Evolutionary conservation across 148 eudicot genomes (phyloP), one percentile per base, ranked within the genome.

Genomic region (Rhododendron mucronatum): DNA sequence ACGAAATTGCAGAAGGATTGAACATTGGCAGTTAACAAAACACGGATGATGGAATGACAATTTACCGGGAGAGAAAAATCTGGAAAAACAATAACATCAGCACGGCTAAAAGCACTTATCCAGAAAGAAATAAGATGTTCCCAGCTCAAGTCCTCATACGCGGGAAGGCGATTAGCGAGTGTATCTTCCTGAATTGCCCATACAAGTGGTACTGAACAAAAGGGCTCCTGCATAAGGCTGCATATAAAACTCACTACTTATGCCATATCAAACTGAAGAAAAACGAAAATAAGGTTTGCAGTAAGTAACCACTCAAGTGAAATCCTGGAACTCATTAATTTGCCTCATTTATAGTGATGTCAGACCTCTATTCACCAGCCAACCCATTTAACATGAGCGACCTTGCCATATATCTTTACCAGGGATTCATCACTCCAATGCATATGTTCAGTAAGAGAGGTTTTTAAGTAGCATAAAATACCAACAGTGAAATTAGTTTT

Each of bases 171-270:
- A 78, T 90, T 93, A 85, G 96, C 98, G 84, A 97, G 98, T 50
- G 90, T 90, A 83, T 93, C 95, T 85, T 95, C 98, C 89, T 95
- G 96, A 92, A 97, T 88, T 91, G 94, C 91, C 99, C 99, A 97
- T 89, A 97, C 82, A 86, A 97, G 95, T 28, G 97, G 97, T 88
- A 97, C 95, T 85, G 95, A 94, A 95, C 98, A 93, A 88, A 97
- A 97, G 57, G 99, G 99, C 92, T 95, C 99, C 98, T 94, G 99
- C 99, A 97, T 94, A 89, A 97, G 98, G 95, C 99, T 97, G 99
- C 99, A 93, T 92, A 94, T 95, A 91, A 90, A 93, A 91, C 91
- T 94, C 92, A 90, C 92, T 91, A 86, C 93, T 82, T 90, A 88
- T 44, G 89, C 90, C 78, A 88, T 88, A 83, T 83, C 77, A 79